A percentile compares a stretch with the other conserved stretches of the same genome.
These are phyloP conservation scores for Syzygium aqueum DNA, from an alignment of 345 rosid species.

Conservation along the genomic window DNA sequence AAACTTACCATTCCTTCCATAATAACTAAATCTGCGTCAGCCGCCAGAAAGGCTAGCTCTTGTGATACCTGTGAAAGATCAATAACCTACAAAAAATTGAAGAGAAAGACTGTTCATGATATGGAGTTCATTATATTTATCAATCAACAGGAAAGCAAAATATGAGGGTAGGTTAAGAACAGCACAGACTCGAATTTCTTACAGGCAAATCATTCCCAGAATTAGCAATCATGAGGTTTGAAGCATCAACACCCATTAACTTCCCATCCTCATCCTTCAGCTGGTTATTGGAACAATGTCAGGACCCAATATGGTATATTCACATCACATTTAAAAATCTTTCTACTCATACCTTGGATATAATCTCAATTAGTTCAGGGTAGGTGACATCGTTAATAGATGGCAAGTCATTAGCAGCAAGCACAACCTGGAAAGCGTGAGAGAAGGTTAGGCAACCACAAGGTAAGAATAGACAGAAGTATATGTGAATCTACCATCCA, in stretches of 20 bases:
- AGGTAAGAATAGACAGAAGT: not conserved
- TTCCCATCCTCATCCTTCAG: slow-evolving; percentile 81
- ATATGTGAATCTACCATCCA: not conserved
- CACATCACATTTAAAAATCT: not conserved
- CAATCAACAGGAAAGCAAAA: not conserved
- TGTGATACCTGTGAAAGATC: slow-evolving; percentile 88
- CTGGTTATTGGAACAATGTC: slow-evolving; percentile 26
- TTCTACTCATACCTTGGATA: slow-evolving; percentile 55
- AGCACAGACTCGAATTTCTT: slow-evolving; percentile 16
- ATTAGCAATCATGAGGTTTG: slow-evolving; percentile 79
- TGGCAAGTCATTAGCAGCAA: slow-evolving; percentile 98
- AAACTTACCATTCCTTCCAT: slow-evolving; percentile 96
- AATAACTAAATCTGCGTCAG: slow-evolving; percentile 85
- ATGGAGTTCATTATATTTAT: not conserved
- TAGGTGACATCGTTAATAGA: slow-evolving; percentile 95
- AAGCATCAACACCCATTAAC: slow-evolving; percentile 70
- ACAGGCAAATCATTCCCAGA: slow-evolving; percentile 98
- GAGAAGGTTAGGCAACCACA: not conserved
- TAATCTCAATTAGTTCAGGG: slow-evolving; percentile 68
- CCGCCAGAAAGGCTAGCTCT: slow-evolving; percentile 75
- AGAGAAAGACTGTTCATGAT: not conserved
- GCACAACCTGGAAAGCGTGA: slow-evolving; percentile 50
- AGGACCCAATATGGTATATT: slow-evolving; percentile 6
- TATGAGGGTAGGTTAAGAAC: not conserved
- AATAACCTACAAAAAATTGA: slow-evolving; percentile 55